phyloP scores from a whole-genome alignment of 805 yeast genomes.

The Ogataea nakhonphanomensis region DNA sequence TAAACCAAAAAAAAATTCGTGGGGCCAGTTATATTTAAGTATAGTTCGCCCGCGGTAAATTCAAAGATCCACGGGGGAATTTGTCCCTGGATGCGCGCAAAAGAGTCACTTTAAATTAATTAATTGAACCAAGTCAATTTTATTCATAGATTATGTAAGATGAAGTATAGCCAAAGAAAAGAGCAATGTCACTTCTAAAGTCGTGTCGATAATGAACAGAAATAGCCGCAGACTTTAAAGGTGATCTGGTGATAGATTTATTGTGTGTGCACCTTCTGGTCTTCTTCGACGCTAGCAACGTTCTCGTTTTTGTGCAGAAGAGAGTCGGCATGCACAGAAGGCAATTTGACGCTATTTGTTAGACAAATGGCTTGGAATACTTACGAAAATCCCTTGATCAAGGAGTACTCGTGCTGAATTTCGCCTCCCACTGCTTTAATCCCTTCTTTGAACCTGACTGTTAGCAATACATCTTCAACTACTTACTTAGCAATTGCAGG shows the following conservation, averaged over 20 bases:
- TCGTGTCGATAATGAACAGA: no score
- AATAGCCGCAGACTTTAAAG: not conserved
- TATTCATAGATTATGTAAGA: conserved; percentile 3
- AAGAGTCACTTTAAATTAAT: conserved; percentile 8
- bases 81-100: no score
- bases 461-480: not conserved
- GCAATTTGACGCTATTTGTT: conserved; percentile 43
- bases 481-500: conserved; percentile 32
- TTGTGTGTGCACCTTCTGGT: conserved; percentile 53
- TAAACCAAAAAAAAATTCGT: conserved; percentile 15
- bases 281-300: conserved; percentile 64
- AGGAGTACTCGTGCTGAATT: conserved; percentile 55
- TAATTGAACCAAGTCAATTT: conserved; percentile 5
- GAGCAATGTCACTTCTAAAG: not conserved
- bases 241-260: not conserved
- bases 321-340: conserved; percentile 47
- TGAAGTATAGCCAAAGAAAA: conserved; percentile 2
- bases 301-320: conserved; percentile 43
- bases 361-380: conserved; percentile 11
- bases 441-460: conserved; percentile 42
- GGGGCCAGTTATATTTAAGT: conserved; percentile 1
- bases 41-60: not conserved
- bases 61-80: conserved; percentile 1
- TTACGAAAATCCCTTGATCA: conserved; percentile 64
- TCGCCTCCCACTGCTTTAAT: conserved; percentile 55